phyloP scores from a whole-genome alignment of 176 grass and related monocot species.

The Melocanna baccifera region DNA sequence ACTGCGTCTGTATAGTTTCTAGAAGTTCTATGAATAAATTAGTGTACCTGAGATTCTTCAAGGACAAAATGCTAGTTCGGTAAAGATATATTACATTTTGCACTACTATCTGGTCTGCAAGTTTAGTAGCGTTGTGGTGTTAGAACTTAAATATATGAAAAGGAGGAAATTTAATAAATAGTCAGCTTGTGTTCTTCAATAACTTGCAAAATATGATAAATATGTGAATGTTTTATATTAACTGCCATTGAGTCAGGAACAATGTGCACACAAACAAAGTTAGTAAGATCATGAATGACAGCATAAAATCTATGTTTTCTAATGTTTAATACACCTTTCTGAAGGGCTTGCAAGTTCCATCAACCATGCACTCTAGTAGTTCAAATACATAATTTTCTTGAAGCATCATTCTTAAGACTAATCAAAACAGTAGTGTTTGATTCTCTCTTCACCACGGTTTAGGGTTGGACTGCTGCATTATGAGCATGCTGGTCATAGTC shows the following conservation, averaged over 20 bases:
- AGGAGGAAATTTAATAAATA: background rate
- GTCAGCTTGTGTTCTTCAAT: background rate
- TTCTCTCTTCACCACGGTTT: background rate
- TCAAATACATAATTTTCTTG: background rate
- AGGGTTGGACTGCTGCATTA: background rate
- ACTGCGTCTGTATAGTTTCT: background rate
- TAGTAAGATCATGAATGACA: background rate
- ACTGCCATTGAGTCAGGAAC: background rate
- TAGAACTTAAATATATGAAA: background rate
- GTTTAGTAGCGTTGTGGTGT: background rate
- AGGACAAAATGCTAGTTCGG: background rate
- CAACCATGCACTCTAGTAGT: background rate
- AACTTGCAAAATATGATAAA: background rate
- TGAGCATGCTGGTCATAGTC: background rate
- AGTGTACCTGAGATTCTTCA: background rate
- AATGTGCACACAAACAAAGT: background rate
- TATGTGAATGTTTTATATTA: background rate
- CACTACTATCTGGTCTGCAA: background rate
- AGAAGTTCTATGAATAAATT: background rate
- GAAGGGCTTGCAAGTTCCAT: background rate
- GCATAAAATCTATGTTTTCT: background rate
- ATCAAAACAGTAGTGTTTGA: background rate
- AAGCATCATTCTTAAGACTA: background rate
- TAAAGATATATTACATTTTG: conserved; percentile 9
- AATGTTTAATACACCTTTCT: background rate